These are phyloP conservation scores for Russula dissimulans DNA, from an alignment of 768 basidiomycete species.

Conservation along the genomic window DNA sequence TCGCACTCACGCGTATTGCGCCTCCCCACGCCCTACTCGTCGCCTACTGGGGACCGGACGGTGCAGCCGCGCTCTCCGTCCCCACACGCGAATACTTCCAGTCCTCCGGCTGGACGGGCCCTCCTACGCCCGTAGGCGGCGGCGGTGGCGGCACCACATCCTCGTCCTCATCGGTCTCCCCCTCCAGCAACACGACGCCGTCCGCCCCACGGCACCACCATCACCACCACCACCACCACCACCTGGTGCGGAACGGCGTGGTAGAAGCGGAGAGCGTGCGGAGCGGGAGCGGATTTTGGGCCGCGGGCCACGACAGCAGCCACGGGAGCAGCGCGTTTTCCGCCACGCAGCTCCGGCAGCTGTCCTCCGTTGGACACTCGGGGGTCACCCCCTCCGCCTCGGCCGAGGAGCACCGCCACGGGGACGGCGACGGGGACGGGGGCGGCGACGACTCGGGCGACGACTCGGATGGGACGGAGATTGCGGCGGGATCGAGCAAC, in stretches of 20 bases:
- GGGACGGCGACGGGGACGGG: too few species aligned
- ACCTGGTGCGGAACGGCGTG: background rate
- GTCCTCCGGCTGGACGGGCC: conserved; percentile 70
- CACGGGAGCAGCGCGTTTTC: conserved; percentile 51
- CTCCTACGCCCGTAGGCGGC: conserved; percentile 23
- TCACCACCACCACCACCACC: background rate
- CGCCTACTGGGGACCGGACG: conserved; percentile 71
- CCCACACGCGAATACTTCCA: conserved; percentile 85
- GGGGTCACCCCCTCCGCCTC: conserved; percentile 1
- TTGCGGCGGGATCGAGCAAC: conserved; percentile 30
- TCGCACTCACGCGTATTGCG: conserved; percentile 59
- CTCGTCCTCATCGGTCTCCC: conserved; percentile 15
- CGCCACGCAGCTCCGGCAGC: conserved; percentile 18
- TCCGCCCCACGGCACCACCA: background rate
- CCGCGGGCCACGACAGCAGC: conserved; percentile 40
- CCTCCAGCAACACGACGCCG: background rate
- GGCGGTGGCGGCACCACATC: conserved; percentile 22
- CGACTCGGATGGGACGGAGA: conserved; percentile 54
- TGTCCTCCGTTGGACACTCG: background rate
- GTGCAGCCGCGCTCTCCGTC: conserved; percentile 70
- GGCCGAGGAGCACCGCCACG: too few species aligned
- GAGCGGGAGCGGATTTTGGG: conserved; percentile 75
- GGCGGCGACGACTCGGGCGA: conserved; percentile 42
- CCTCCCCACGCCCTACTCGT: conserved; percentile 73
- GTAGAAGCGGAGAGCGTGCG: conserved; percentile 39